Percentiles rank a stretch among this genome's conserved stretches.
These are phyloP conservation scores for Chytriomyces confervae DNA, from an alignment of 192 early-diverging fungal species.

Conservation along the genomic window DNA sequence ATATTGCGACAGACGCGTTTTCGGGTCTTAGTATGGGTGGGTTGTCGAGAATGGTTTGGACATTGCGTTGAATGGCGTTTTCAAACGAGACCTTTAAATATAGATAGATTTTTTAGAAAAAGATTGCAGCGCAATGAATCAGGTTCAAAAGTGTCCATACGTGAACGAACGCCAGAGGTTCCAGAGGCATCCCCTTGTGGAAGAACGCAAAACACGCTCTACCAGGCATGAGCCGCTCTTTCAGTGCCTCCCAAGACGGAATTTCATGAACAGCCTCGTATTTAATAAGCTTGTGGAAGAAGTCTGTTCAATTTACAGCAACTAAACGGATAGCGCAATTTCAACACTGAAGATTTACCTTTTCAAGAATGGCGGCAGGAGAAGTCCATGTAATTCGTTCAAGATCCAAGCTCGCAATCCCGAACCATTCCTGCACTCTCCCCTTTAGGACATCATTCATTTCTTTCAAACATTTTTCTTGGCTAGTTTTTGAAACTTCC, in stretches of 20 bases:
- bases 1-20: conserved; percentile 74
- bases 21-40: conserved; percentile 45
- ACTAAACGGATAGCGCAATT: neutral
- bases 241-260: conserved; percentile 78
- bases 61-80: conserved; percentile 63
- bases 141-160: conserved; percentile 32
- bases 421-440: conserved; percentile 77
- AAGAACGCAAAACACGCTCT: conserved; percentile 87
- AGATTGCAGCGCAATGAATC: neutral
- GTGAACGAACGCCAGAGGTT: conserved; percentile 89
- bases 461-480: conserved; percentile 55
- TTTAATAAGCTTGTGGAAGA: conserved; percentile 61
- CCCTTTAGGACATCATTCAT: conserved; percentile 71
- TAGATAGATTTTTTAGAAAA: conserved; percentile 7
- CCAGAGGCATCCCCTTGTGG: conserved; percentile 73
- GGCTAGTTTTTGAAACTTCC: conserved; percentile 38
- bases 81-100: conserved; percentile 67
- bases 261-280: conserved; percentile 94
- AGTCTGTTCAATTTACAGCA: neutral
- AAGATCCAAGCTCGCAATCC: conserved; percentile 73
- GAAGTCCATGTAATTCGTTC: conserved; percentile 86
- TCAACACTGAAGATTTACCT: conserved; percentile 44
- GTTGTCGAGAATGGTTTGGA: conserved; percentile 58
- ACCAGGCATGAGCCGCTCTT: conserved; percentile 74
- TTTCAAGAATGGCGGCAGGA: conserved; percentile 79